Evolutionary conservation across 352 stramenopile genomes (phyloP).

Genomic region (Phytophthora tentaculata): DNA sequence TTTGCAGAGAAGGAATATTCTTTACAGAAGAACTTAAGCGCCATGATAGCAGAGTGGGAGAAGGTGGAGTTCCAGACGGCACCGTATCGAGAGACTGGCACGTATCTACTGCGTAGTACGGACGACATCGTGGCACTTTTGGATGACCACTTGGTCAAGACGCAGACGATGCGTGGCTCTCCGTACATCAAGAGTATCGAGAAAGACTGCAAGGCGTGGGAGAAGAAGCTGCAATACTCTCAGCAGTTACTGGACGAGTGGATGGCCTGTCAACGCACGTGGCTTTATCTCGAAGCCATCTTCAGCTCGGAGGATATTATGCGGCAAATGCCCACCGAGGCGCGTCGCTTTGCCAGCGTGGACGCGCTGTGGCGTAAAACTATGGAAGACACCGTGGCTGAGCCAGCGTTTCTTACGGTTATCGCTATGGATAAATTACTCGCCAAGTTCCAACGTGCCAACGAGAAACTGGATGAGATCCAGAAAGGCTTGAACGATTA

Average conservation of each 20-base stretch:
- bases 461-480: constrained; percentile 95
- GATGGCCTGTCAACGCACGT: constrained; percentile 94
- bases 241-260: constrained; percentile 95
- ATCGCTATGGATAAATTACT: constrained; percentile 91
- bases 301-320: constrained; percentile 97
- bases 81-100: constrained; percentile 93
- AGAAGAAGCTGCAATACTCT: constrained; percentile 89
- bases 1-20: constrained; percentile 96
- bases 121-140: constrained; percentile 93
- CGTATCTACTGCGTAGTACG: constrained; percentile 84
- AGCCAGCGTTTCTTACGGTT: constrained; percentile 91
- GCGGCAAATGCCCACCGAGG: constrained; percentile 94
- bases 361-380: constrained; percentile 92
- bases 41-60: constrained; percentile 95
- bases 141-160: constrained; percentile 95
- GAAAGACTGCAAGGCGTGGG: constrained; percentile 90
- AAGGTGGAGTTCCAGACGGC: constrained; percentile 93
- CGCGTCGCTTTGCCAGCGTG: constrained; percentile 87
- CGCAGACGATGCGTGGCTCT: constrained; percentile 95
- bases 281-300: constrained; percentile 96
- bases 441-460: constrained; percentile 93
- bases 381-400: constrained; percentile 90
- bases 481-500: constrained; percentile 95
- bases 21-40: constrained; percentile 92
- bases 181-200: constrained; percentile 96